These are phyloP conservation scores for Conringia planisiliqua DNA, from an alignment of 345 rosid species.

Conservation along the genomic window DNA sequence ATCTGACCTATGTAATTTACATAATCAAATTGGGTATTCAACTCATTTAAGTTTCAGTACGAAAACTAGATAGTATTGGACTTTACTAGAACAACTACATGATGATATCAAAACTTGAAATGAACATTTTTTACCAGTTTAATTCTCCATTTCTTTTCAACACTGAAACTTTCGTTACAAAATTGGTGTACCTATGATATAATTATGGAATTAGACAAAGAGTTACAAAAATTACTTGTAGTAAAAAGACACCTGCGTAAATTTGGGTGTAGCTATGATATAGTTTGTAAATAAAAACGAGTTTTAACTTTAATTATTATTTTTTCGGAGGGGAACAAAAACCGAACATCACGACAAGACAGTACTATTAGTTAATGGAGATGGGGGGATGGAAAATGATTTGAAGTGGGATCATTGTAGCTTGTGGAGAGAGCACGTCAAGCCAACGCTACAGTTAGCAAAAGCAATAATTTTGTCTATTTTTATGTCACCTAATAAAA, in stretches of 20 bases:
- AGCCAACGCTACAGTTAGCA: conserved; percentile 30
- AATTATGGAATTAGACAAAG: too few species aligned
- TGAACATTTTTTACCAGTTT: neutral
- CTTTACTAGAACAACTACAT: too few species aligned
- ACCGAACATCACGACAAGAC: neutral
- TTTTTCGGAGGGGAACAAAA: neutral
- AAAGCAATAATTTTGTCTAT: conserved; percentile 25
- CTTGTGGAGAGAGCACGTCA: conserved; percentile 33
- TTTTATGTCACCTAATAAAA: conserved; percentile 10
- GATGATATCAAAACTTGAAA: too few species aligned
- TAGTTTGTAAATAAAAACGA: neutral
- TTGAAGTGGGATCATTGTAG: conserved; percentile 27
- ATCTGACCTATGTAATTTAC: neutral
- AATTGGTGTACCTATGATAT: too few species aligned
- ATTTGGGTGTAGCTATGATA: neutral
- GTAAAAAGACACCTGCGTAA: neutral
- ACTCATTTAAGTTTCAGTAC: too few species aligned
- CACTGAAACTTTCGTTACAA: neutral
- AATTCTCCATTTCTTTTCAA: neutral
- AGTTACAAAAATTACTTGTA: too few species aligned
- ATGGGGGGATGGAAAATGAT: conserved; percentile 5
- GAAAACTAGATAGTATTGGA: too few species aligned
- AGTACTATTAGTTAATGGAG: conserved; percentile 18
- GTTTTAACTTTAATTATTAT: neutral
- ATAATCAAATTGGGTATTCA: too few species aligned